Percentiles rank a stretch among this genome's conserved stretches.
These are phyloP conservation scores for Ilyonectria robusta DNA, from an alignment of 2,329 filamentous ascomycete species.

Conservation along the genomic window DNA sequence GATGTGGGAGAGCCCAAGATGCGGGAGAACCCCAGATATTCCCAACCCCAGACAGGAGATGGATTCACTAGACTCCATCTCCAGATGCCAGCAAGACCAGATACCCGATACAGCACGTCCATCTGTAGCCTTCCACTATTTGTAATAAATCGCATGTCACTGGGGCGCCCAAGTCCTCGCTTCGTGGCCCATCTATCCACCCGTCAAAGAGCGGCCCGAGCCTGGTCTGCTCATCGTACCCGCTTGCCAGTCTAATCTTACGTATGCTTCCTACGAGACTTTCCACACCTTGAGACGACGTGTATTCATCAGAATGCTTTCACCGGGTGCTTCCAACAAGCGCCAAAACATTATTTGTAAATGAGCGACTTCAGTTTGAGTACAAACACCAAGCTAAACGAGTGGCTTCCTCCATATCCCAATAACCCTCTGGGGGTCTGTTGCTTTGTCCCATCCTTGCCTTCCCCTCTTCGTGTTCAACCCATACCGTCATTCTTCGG, in stretches of 20 bases:
- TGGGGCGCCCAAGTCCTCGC: not conserved
- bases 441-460: not conserved
- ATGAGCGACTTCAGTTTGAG: not conserved
- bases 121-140: not conserved
- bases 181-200: not conserved
- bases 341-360: not conserved
- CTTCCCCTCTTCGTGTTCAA: not conserved
- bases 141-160: conserved; percentile 3
- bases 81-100: conserved; percentile 2
- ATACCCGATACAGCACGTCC: conserved; percentile 2
- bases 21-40: not conserved
- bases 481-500: not conserved
- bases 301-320: not conserved
- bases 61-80: not conserved
- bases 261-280: not conserved
- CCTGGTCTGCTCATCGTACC: conserved; percentile 11
- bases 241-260: conserved; percentile 6
- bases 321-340: not conserved
- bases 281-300: not conserved
- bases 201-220: conserved; percentile 19
- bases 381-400: not conserved
- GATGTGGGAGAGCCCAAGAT: not conserved
- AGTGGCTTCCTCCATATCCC: conserved; percentile 1
- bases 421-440: not conserved
- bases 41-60: not conserved